These are phyloP conservation scores for Pelargonium citronellum DNA, from an alignment of 441 rosid genomes.

Conservation along the genomic window DNA sequence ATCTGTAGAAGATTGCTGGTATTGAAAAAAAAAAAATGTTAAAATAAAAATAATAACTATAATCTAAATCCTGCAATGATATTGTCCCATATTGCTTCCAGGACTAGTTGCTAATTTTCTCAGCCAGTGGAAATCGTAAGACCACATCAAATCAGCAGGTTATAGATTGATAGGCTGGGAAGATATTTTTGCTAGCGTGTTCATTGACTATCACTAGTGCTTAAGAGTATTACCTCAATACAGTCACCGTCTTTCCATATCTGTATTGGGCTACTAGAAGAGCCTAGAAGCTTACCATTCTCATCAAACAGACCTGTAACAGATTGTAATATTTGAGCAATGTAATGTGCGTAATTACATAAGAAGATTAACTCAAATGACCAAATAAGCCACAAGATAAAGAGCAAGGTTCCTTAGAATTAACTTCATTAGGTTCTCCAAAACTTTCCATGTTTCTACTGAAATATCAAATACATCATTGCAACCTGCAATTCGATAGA, in stretches of 20 bases:
- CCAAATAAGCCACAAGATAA: not conserved
- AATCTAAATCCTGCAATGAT: not conserved
- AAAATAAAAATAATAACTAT: conserved; percentile 2
- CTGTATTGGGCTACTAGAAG: conserved; percentile 76
- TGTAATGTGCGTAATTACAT: not conserved
- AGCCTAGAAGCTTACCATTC: conserved; percentile 61
- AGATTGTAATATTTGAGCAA: not conserved
- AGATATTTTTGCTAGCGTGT: not conserved
- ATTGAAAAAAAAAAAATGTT: conserved; percentile 5
- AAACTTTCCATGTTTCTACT: not conserved
- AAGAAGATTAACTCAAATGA: not conserved
- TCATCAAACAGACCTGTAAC: conserved; percentile 64
- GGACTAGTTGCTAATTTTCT: not conserved
- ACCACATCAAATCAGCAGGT: not conserved
- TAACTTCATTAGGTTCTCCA: not conserved
- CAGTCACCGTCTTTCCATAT: conserved; percentile 85
- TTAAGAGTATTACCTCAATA: conserved; percentile 50
- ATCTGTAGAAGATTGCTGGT: conserved; percentile 96
- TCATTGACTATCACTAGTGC: not conserved
- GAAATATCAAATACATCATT: not conserved
- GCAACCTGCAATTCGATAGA: not conserved
- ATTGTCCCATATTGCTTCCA: not conserved
- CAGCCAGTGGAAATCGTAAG: not conserved
- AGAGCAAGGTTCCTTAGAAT: not conserved
- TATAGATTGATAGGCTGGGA: not conserved